Conservation (phyloP, 345 rosid genomes). For the Citrus unshiu region DNA sequence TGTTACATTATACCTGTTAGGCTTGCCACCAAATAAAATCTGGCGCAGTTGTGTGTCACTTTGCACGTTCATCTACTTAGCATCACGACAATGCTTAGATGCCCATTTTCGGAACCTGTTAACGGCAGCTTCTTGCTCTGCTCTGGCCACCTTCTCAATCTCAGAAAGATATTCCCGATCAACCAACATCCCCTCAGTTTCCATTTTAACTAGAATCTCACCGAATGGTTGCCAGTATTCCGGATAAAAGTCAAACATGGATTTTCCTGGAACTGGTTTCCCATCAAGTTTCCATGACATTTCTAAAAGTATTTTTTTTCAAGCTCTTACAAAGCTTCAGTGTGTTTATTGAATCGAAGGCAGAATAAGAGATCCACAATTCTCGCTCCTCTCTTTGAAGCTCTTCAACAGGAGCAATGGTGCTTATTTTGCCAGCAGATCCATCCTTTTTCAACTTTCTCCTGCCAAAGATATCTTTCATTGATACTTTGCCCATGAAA, state of each 20-base stretch:
- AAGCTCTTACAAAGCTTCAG: constrained; percentile 78
- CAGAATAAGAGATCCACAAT: constrained; percentile 88
- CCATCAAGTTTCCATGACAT: constrained; percentile 68
- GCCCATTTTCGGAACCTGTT: constrained; percentile 88
- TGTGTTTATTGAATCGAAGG: constrained; percentile 90
- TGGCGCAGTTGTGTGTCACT: constrained; percentile 88
- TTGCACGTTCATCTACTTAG: constrained; percentile 85
- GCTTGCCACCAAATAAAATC: constrained; percentile 64
- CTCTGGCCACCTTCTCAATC: constrained; percentile 81
- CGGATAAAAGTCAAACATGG: constrained; percentile 73
- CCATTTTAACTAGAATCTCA: constrained; percentile 84
- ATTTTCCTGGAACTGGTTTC: constrained; percentile 31
- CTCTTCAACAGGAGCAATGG: constrained; percentile 79
- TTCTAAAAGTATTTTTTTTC: constrained; percentile 35
- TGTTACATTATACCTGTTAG: no score
- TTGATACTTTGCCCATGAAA: constrained; percentile 77
- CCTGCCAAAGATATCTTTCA: constrained; percentile 86
- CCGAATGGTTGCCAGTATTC: constrained; percentile 85
- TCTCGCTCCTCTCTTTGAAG: constrained; percentile 73
- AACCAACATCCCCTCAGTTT: constrained; percentile 87
- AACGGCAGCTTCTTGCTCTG: constrained; percentile 68
- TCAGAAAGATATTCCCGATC: constrained; percentile 74
- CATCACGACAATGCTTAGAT: constrained; percentile 73
- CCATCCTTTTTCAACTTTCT: constrained; percentile 85
- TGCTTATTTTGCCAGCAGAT: constrained; percentile 65